phyloP scores from a whole-genome alignment of 306 rosid genomes.

The Fragaria nilgerrensis region DNA sequence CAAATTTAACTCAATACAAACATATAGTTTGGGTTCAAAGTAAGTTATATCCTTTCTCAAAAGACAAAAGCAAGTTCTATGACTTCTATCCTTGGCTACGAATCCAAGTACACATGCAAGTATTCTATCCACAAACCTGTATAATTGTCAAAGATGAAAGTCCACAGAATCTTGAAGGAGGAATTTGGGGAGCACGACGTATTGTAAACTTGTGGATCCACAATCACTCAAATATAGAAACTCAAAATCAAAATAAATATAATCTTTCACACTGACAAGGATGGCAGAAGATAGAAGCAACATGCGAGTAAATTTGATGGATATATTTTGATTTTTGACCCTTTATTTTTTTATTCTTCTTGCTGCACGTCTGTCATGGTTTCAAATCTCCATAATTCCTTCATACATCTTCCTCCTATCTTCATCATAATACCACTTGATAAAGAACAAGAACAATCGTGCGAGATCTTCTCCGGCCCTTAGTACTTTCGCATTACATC shows the following conservation, averaged over 20 bases:
- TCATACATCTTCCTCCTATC: background rate
- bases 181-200: conserved; percentile 1
- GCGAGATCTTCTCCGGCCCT: background rate
- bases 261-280: background rate
- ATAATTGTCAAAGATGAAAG: background rate
- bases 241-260: background rate
- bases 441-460: background rate
- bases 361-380: background rate
- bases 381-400: background rate
- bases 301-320: background rate
- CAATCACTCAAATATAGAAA: background rate
- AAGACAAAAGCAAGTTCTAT: background rate
- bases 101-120: background rate
- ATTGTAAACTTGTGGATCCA: conserved; percentile 1
- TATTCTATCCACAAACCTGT: background rate
- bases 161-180: background rate
- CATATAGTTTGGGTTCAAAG: background rate
- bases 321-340: background rate
- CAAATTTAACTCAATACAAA: no score
- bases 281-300: background rate
- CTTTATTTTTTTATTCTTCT: background rate
- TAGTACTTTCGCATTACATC: background rate
- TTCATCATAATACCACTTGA: background rate
- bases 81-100: background rate
- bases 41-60: background rate